These are phyloP conservation scores for Aspergillus tanneri DNA, from an alignment of 2,329 filamentous ascomycete genomes.

Conservation along the genomic window DNA sequence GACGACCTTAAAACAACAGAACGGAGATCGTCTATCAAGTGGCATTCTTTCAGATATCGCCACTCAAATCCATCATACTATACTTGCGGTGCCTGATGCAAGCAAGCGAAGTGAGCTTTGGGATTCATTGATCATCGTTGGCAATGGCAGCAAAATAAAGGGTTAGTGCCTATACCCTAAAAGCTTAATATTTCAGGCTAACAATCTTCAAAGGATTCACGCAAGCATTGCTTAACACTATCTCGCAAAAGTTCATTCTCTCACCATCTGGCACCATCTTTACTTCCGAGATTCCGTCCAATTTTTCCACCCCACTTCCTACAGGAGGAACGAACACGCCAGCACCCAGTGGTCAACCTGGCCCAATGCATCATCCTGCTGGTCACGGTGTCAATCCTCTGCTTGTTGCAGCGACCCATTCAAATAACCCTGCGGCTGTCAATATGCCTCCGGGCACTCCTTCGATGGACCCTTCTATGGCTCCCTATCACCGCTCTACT, in stretches of 20 bases:
- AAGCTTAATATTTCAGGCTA: neutral
- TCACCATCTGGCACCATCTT: constrained; percentile 95
- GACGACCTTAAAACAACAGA: constrained; percentile 44
- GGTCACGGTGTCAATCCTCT: constrained; percentile 77
- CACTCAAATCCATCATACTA: constrained; percentile 76
- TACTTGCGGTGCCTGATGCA: constrained; percentile 79
- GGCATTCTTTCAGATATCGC: constrained; percentile 79
- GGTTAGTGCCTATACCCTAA: constrained; percentile 40
- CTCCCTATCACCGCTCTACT: constrained; percentile 55
- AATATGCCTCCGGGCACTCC: constrained; percentile 37
- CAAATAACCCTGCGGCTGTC: constrained; percentile 41
- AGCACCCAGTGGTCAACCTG: constrained; percentile 43
- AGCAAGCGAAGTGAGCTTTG: constrained; percentile 83
- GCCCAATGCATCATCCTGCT: constrained; percentile 56
- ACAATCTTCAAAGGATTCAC: constrained; percentile 64
- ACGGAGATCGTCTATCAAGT: constrained; percentile 46
- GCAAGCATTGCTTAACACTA: constrained; percentile 77
- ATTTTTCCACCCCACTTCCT: constrained; percentile 83
- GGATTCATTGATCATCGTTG: constrained; percentile 89
- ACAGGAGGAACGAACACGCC: constrained; percentile 91
- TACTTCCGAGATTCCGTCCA: constrained; percentile 92
- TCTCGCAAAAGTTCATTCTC: constrained; percentile 80
- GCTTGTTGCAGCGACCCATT: constrained; percentile 77
- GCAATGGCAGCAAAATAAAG: constrained; percentile 72
- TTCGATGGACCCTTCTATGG: constrained; percentile 33